A percentile compares a stretch with the other conserved stretches of the same genome.
Conservation (phyloP, 352 stramenopile species). For the Pythium dissotocum region DNA sequence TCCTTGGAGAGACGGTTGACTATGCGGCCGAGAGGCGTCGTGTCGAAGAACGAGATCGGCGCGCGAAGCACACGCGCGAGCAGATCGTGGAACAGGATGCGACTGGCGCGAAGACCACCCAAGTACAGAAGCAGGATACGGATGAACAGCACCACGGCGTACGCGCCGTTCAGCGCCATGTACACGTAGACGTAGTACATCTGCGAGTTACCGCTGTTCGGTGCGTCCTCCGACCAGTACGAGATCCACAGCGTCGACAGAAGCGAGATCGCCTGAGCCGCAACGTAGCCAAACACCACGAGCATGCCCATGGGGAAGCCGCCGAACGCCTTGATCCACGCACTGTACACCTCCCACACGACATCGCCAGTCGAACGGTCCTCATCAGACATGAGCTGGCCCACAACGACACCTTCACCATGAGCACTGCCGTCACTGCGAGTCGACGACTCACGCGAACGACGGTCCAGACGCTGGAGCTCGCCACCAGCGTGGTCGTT, state of each 20-base stretch:
- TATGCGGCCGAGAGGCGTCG: constrained; percentile 74
- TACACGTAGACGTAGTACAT: constrained; percentile 88
- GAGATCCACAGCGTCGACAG: constrained; percentile 90
- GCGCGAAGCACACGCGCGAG: constrained; percentile 60
- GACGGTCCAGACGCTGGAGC: constrained; percentile 30
- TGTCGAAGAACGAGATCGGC: constrained; percentile 83
- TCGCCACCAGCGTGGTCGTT: constrained; percentile 20
- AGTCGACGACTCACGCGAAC: constrained; percentile 55
- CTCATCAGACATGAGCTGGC: constrained; percentile 67
- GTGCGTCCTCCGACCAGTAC: constrained; percentile 89
- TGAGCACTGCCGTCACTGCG: constrained; percentile 52
- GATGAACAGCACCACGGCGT: constrained; percentile 60
- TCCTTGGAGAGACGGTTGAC: constrained; percentile 82
- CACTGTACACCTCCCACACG: constrained; percentile 58
- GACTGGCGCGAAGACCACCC: constrained; percentile 56
- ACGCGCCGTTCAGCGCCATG: constrained; percentile 66
- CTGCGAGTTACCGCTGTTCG: constrained; percentile 51
- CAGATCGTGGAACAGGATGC: constrained; percentile 62
- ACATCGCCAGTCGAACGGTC: constrained; percentile 76
- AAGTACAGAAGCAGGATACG: constrained; percentile 64
- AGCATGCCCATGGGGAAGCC: constrained; percentile 46
- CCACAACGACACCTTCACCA: constrained; percentile 24
- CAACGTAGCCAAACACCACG: constrained; percentile 56
- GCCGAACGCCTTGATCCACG: constrained; percentile 71
- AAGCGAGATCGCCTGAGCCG: constrained; percentile 51